A percentile compares a stretch with the other conserved stretches of the same genome.
Conservation (phyloP, 495 filamentous ascomycete genomes). For the Penicillium dipodomyicola region DNA sequence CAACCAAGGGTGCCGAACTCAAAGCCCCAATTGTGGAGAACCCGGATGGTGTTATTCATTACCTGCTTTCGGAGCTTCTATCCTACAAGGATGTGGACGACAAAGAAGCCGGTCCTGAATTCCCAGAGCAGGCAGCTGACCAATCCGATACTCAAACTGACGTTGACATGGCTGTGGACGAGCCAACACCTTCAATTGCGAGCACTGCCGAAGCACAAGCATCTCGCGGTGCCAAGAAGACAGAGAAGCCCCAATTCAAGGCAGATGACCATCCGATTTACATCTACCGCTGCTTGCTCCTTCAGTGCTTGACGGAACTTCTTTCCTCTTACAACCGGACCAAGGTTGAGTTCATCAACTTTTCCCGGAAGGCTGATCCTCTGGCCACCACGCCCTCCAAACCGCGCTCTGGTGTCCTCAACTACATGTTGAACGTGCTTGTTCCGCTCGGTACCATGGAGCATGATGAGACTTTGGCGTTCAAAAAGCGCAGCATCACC, state of each 20-base stretch:
- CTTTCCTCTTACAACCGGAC: slow-evolving; percentile 90
- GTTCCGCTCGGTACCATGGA: slow-evolving; percentile 76
- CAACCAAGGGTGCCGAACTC: slow-evolving; percentile 61
- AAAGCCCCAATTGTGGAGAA: slow-evolving; percentile 88
- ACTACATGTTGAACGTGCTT: slow-evolving; percentile 85
- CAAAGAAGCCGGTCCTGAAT: slow-evolving; percentile 55
- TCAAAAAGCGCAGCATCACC: slow-evolving; percentile 81
- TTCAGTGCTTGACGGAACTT: slow-evolving; percentile 90
- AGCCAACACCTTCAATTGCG: slow-evolving; percentile 39
- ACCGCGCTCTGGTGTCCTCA: slow-evolving; percentile 85
- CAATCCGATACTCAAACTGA: slow-evolving; percentile 46
- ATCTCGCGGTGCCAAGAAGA: slow-evolving; percentile 53
- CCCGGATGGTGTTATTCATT: slow-evolving; percentile 94
- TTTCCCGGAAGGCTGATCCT: slow-evolving; percentile 84
- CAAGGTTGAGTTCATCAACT: slow-evolving; percentile 98
- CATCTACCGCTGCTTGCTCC: slow-evolving; percentile 91
- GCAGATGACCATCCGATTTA: slow-evolving; percentile 92
- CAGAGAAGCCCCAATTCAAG: slow-evolving; percentile 78
- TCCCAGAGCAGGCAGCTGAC: slow-evolving; percentile 45
- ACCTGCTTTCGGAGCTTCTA: slow-evolving; percentile 88
- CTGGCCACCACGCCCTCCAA: slow-evolving; percentile 86
- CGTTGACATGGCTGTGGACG: slow-evolving; percentile 49
- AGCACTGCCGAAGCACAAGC: slow-evolving; percentile 31
- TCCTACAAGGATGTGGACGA: slow-evolving; percentile 91
- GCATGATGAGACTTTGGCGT: slow-evolving; percentile 66